Conservation (phyloP, 2,329 filamentous ascomycete species). For the Aspergillus ochraceus region DNA sequence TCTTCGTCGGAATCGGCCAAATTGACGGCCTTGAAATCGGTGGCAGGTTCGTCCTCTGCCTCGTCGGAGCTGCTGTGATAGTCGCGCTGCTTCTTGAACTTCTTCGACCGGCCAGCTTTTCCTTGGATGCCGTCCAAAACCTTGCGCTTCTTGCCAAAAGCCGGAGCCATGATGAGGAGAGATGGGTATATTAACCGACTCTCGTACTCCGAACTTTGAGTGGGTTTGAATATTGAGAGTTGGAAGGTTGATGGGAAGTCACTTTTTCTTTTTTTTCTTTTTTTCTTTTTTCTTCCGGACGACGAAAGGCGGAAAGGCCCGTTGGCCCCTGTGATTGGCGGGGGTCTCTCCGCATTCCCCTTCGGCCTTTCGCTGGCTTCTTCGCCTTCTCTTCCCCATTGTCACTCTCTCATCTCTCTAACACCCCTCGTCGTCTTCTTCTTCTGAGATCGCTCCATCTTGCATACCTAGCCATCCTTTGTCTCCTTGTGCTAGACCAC, state of each 20-base stretch:
- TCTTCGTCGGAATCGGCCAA: slow-evolving; percentile 49
- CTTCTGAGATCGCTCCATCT: not conserved
- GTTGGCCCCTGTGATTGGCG: slow-evolving; percentile 33
- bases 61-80: slow-evolving; percentile 66
- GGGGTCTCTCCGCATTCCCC: slow-evolving; percentile 28
- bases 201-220: not conserved
- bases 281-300: slow-evolving; percentile 25
- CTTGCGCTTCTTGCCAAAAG: slow-evolving; percentile 54
- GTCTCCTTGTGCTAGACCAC: not conserved
- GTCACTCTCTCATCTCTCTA: not conserved
- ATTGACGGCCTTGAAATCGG: slow-evolving; percentile 52
- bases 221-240: not conserved
- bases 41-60: slow-evolving; percentile 47
- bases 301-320: slow-evolving; percentile 27
- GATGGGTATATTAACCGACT: slow-evolving; percentile 12
- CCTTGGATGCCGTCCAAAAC: slow-evolving; percentile 60
- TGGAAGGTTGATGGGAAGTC: not conserved
- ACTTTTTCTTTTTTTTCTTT: slow-evolving; percentile 21
- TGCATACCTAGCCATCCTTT: not conserved
- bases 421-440: not conserved
- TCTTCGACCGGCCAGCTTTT: slow-evolving; percentile 54
- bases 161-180: slow-evolving; percentile 39
- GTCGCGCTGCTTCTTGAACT: slow-evolving; percentile 61
- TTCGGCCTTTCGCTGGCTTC: slow-evolving; percentile 19
- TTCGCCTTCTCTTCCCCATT: slow-evolving; percentile 11